These are phyloP conservation scores for Aspergillus nomiae DNA, from an alignment of 2,329 filamentous ascomycete species.

Conservation along the genomic window DNA sequence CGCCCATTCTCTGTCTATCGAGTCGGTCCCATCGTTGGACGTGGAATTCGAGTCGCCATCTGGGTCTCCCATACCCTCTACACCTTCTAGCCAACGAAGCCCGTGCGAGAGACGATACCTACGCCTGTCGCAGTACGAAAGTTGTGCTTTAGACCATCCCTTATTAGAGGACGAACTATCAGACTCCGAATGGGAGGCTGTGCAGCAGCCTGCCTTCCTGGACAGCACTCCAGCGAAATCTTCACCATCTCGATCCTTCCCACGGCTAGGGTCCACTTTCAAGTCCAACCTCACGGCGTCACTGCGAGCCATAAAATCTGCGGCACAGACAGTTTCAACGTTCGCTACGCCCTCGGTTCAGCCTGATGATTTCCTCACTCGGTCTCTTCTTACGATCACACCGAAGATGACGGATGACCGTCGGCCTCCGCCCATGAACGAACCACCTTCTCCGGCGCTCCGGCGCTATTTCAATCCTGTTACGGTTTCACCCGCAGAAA, in stretches of 20 bases:
- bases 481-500: constrained; percentile 48
- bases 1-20: constrained; percentile 56
- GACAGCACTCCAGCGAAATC: constrained; percentile 18
- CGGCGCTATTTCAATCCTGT: constrained; percentile 64
- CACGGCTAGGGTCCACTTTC: constrained; percentile 53
- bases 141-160: constrained; percentile 60
- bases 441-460: constrained; percentile 58
- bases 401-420: constrained; percentile 63
- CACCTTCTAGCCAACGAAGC: constrained; percentile 40
- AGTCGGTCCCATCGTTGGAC: constrained; percentile 59
- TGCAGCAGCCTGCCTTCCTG: constrained; percentile 11
- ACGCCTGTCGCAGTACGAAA: constrained; percentile 54
- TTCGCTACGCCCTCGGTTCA: constrained; percentile 56
- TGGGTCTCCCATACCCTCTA: constrained; percentile 47
- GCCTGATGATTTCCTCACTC: constrained; percentile 62
- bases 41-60: constrained; percentile 52
- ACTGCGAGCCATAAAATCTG: constrained; percentile 61
- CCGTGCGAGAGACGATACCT: constrained; percentile 46
- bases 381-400: constrained; percentile 58
- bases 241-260: constrained; percentile 34
- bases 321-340: constrained; percentile 62
- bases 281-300: constrained; percentile 67
- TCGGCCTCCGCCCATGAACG: constrained; percentile 56
- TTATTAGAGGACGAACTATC: constrained; percentile 47
- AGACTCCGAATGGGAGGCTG: constrained; percentile 21